Percentiles rank a stretch among this genome's conserved stretches.
Conservation (phyloP, 106 monocot species). For the Phalaenopsis aphrodite region DNA sequence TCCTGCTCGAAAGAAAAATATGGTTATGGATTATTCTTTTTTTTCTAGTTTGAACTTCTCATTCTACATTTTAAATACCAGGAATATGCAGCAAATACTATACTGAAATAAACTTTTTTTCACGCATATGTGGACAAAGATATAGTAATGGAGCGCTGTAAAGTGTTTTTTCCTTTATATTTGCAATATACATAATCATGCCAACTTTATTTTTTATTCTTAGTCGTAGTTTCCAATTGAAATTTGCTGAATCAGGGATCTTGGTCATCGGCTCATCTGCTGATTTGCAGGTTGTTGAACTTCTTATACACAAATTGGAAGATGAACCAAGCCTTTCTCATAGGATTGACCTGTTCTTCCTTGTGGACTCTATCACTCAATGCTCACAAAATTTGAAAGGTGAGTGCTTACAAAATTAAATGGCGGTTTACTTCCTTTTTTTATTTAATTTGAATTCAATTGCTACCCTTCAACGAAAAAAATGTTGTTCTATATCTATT, state of each 20-base stretch:
- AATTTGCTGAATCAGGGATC: slow-evolving; percentile 1
- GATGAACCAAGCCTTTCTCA: slow-evolving; percentile 70
- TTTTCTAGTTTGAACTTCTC: background rate
- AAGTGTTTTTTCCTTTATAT: background rate
- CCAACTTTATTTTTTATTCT: background rate
- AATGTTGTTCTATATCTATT: background rate
- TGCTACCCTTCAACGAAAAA: background rate
- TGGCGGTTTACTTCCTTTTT: background rate
- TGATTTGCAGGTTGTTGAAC: slow-evolving; percentile 64
- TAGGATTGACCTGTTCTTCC: slow-evolving; percentile 83
- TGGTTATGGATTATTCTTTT: background rate
- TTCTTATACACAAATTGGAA: slow-evolving; percentile 76
- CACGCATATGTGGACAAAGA: background rate
- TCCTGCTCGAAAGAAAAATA: too few species aligned
- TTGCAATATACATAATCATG: background rate
- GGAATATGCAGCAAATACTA: background rate
- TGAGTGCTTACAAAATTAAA: slow-evolving; percentile 9
- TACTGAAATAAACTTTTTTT: background rate
- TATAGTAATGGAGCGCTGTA: background rate
- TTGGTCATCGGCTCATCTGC: slow-evolving; percentile 15
- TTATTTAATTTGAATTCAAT: background rate
- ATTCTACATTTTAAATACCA: background rate
- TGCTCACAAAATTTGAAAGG: slow-evolving; percentile 88
- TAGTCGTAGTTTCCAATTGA: background rate
- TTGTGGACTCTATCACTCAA: slow-evolving; percentile 94